Conservation (phyloP, 352 stramenopile species). For the Salisapilia sapeloensis region DNA sequence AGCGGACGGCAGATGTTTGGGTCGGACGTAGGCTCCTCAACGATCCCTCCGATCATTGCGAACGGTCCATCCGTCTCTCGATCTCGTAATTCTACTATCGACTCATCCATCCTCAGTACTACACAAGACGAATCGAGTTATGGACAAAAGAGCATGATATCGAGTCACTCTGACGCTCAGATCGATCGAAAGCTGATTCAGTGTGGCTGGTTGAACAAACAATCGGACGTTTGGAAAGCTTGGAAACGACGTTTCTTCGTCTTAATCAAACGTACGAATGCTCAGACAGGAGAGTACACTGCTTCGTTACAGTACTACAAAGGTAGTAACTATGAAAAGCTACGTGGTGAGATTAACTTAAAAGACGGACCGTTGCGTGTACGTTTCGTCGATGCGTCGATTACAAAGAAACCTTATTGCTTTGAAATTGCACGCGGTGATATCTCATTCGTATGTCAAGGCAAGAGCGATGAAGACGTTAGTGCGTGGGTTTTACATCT, state of each 20-base stretch:
- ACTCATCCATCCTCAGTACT: too few species aligned
- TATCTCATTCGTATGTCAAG: slow-evolving; percentile 64
- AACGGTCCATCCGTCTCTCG: too few species aligned
- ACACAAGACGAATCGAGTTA: too few species aligned
- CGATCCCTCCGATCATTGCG: too few species aligned
- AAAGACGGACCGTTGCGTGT: slow-evolving; percentile 47
- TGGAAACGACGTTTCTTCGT: slow-evolving; percentile 82
- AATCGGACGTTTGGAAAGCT: slow-evolving; percentile 56
- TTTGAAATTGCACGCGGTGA: slow-evolving; percentile 62
- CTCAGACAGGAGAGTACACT: slow-evolving; percentile 41
- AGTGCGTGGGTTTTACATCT: slow-evolving; percentile 73
- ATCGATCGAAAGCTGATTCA: slow-evolving; percentile 29
- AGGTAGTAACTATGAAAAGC: slow-evolving; percentile 59
- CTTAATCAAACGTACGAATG: slow-evolving; percentile 64
- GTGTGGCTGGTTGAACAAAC: slow-evolving; percentile 37
- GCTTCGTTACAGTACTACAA: slow-evolving; percentile 78
- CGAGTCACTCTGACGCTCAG: too few species aligned
- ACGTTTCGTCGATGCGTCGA: slow-evolving; percentile 56
- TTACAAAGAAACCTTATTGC: slow-evolving; percentile 71
- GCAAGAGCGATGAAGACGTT: slow-evolving; percentile 70
- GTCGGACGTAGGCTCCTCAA: too few species aligned
- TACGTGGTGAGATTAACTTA: slow-evolving; percentile 61
- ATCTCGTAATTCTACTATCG: too few species aligned
- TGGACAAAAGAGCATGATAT: too few species aligned
- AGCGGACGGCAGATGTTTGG: too few species aligned